Evolutionary conservation across 1,139 yeast genomes (phyloP).

Genomic region (Suhomyces bolitotheri): DNA sequence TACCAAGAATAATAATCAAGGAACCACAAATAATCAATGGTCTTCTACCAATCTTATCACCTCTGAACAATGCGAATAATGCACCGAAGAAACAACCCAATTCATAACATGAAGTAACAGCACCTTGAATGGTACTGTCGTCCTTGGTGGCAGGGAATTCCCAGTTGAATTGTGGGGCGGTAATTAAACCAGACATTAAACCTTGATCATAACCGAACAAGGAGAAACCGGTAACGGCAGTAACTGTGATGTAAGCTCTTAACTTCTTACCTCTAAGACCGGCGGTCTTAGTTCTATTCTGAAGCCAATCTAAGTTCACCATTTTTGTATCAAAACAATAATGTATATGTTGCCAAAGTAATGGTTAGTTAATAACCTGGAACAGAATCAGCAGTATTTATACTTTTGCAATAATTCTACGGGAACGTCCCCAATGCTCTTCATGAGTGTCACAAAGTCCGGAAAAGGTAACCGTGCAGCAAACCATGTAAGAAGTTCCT

Average conservation of each 20-base stretch:
- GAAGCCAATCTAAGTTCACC: slow-evolving; percentile 14
- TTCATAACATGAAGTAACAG: slow-evolving; percentile 71
- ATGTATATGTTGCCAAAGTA: no score
- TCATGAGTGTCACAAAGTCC: no score
- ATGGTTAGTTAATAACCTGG: not conserved
- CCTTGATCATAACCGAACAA: slow-evolving; percentile 82
- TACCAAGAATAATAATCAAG: slow-evolving; percentile 60
- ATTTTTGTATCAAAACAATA: no score
- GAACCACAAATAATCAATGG: slow-evolving; percentile 62
- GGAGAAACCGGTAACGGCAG: slow-evolving; percentile 67
- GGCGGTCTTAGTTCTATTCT: slow-evolving; percentile 41
- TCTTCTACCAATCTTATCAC: slow-evolving; percentile 69
- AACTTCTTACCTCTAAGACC: slow-evolving; percentile 52
- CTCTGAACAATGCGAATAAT: slow-evolving; percentile 58
- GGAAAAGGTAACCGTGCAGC: not conserved
- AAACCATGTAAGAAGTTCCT: not conserved
- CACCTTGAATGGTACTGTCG: slow-evolving; percentile 53
- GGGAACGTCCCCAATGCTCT: no score
- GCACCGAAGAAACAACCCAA: slow-evolving; percentile 80
- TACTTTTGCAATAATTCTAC: slow-evolving; percentile 1
- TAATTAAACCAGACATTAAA: slow-evolving; percentile 69
- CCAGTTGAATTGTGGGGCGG: slow-evolving; percentile 56
- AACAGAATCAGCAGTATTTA: not conserved
- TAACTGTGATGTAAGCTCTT: slow-evolving; percentile 48
- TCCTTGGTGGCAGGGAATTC: slow-evolving; percentile 57